A percentile compares a stretch with the other conserved stretches of the same genome.
Evolutionary conservation across 768 basidiomycete genomes (phyloP).

Genomic region (Russula dissimulans): DNA sequence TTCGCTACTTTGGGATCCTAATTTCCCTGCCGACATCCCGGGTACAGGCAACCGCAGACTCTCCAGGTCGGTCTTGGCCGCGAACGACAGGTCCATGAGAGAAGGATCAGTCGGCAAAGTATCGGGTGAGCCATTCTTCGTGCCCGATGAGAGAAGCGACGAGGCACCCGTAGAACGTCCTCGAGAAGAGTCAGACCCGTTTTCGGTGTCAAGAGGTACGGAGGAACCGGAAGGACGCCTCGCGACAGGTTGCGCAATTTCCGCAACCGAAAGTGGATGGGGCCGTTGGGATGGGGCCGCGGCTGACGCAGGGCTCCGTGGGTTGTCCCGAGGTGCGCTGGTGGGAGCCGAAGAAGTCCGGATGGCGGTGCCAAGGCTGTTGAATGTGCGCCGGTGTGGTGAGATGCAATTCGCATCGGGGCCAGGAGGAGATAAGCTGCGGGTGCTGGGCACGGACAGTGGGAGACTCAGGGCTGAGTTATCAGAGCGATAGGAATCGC

Average conservation of each 20-base stretch:
- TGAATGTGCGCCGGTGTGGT: not conserved
- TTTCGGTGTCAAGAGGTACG: not conserved
- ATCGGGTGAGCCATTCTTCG: slow-evolving; percentile 12
- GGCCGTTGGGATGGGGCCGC: not conserved
- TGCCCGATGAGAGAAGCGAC: slow-evolving; percentile 10
- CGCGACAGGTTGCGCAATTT: slow-evolving; percentile 4
- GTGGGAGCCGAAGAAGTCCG: not conserved
- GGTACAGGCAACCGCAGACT: not conserved
- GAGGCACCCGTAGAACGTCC: slow-evolving; percentile 14
- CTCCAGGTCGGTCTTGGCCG: slow-evolving; percentile 4
- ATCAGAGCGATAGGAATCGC: slow-evolving; percentile 8
- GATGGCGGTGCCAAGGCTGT: not conserved
- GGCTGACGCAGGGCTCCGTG: not conserved
- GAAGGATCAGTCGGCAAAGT: slow-evolving; percentile 18
- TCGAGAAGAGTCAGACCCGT: slow-evolving; percentile 11
- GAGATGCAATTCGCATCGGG: not conserved
- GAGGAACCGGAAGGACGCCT: slow-evolving; percentile 1
- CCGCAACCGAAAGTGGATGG: not conserved
- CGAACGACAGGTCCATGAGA: slow-evolving; percentile 12
- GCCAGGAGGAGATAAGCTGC: slow-evolving; percentile 4
- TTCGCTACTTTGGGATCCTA: slow-evolving; percentile 2
- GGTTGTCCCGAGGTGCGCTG: not conserved
- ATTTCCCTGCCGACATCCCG: not conserved
- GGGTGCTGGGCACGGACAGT: not conserved
- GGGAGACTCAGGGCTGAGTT: slow-evolving; percentile 1